Conservation (phyloP, 352 stramenopile genomes). For the Plasmopara halstedii region DNA sequence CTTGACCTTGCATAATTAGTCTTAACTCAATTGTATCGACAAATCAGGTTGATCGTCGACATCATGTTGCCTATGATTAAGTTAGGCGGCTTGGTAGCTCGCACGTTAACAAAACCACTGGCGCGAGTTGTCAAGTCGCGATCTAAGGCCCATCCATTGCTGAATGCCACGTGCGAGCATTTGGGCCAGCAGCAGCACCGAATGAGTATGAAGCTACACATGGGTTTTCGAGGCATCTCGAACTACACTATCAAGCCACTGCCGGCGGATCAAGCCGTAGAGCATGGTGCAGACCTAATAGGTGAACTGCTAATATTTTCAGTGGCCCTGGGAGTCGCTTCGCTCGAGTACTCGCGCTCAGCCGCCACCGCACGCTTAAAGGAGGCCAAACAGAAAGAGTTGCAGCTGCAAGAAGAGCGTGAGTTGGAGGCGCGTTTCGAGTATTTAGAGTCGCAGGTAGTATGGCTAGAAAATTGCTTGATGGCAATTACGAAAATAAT, state of each 20-base stretch:
- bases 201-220: slow-evolving; percentile 61
- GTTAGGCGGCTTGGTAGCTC: slow-evolving; percentile 68
- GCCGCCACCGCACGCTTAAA: slow-evolving; percentile 45
- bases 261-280: slow-evolving; percentile 58
- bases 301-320: slow-evolving; percentile 77
- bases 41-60: too few relatives aligned
- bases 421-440: slow-evolving; percentile 45
- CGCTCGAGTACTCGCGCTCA: slow-evolving; percentile 70
- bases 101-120: slow-evolving; percentile 79
- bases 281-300: slow-evolving; percentile 69
- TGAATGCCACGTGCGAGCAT: slow-evolving; percentile 49
- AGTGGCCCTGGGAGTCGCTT: slow-evolving; percentile 56
- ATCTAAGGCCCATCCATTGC: slow-evolving; percentile 65
- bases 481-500: slow-evolving; percentile 26
- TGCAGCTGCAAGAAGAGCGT: slow-evolving; percentile 33
- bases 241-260: slow-evolving; percentile 78
- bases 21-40: too few relatives aligned
- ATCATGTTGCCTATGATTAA: slow-evolving; percentile 77
- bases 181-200: slow-evolving; percentile 66
- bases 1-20: too few relatives aligned
- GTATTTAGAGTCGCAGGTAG: slow-evolving; percentile 36
- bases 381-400: slow-evolving; percentile 46
- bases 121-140: slow-evolving; percentile 87
- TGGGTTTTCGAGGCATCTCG: slow-evolving; percentile 69
- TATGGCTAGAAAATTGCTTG: slow-evolving; percentile 39